Base-by-base conservation (phyloP, 108 stramenopile genomes). In the Pseudonitzschia multiseries region DNA sequence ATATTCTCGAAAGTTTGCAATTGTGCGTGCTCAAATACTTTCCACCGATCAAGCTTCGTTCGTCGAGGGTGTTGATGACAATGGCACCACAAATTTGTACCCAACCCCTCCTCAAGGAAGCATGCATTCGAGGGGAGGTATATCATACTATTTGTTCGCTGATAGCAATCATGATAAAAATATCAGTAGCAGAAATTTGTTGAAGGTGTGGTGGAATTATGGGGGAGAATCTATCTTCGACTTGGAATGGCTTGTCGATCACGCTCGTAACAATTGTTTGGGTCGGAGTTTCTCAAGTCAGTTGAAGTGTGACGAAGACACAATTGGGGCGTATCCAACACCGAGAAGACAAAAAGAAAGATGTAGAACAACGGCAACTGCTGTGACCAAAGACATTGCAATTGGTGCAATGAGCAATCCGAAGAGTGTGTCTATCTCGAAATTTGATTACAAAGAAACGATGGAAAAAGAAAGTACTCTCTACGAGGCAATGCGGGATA, bases 171-270 rank as follows among this genome's bases (percentile, higher is more conserved):
- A 21, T 27, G 29, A 54, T 36, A 1, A 27, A 43, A 13, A 33
- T 53, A 33, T 21, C 43, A 54, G 31, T 18, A 31, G 41, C 71
- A 57, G 50, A 65, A 56, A 65, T 1, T 76, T 80, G 41, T 64
- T 86, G 20, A 27, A 65, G 32, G 69, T 86, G 41, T 22, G 26
- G n/a, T 86, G 85, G 88, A 56, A 71, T 17, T 53, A 43, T 60
- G 52, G 72, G 28, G 59, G 67, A 18, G 57, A 41, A 48, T 89
- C 88, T 2, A 79, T 60, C 24, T 89, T 74, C 60, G 86, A 89
- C 70, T 44, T 80, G 33, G 77, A 80, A 31, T 89, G 88, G 88
- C 72, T 89, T 27, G 54, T 65, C 28, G 24, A 80, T 48, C 64
- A 42, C 63, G 52, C 61, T 8, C 61, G 51, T 15, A 67, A 67